Conservation (phyloP, 2,329 filamentous ascomycete genomes). For the Biscogniauxia mediterranea region DNA sequence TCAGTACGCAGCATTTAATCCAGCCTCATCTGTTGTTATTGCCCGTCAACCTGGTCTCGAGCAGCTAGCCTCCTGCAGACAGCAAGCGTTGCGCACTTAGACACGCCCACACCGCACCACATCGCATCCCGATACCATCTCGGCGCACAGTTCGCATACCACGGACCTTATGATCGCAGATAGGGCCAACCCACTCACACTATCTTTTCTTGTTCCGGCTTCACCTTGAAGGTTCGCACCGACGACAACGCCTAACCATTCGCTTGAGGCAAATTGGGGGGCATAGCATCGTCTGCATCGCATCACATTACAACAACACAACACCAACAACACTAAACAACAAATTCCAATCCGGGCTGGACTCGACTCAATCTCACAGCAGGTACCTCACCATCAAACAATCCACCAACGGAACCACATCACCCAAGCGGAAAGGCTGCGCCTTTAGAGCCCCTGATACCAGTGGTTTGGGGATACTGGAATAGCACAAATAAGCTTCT, state of each 20-base stretch:
- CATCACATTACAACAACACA: too few relatives aligned
- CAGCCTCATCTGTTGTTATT: slow-evolving; percentile 37
- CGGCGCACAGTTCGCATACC: slow-evolving; percentile 26
- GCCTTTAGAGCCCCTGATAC: slow-evolving; percentile 21
- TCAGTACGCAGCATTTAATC: slow-evolving; percentile 43
- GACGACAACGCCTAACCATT: slow-evolving; percentile 36
- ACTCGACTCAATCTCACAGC: slow-evolving; percentile 37
- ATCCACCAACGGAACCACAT: slow-evolving; percentile 8
- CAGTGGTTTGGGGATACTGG: slow-evolving; percentile 11
- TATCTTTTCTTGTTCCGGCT: slow-evolving; percentile 30
- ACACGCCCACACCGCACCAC: slow-evolving; percentile 11
- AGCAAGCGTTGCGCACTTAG: slow-evolving; percentile 14
- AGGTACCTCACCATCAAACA: slow-evolving; percentile 10
- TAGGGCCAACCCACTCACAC: slow-evolving; percentile 22
- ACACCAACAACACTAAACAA: not conserved
- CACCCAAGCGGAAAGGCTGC: slow-evolving; percentile 24
- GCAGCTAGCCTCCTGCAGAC: slow-evolving; percentile 14
- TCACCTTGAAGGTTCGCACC: slow-evolving; percentile 42
- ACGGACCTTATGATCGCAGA: slow-evolving; percentile 20
- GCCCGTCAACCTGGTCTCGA: slow-evolving; percentile 7
- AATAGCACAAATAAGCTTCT: slow-evolving; percentile 16
- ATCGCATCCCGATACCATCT: slow-evolving; percentile 9
- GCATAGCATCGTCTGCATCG: slow-evolving; percentile 22
- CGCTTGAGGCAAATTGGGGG: slow-evolving; percentile 47
- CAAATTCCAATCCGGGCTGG: slow-evolving; percentile 40